Base-by-base conservation (phyloP, 139 green algal genomes). In the Deuterostichococcus epilithicus region DNA sequence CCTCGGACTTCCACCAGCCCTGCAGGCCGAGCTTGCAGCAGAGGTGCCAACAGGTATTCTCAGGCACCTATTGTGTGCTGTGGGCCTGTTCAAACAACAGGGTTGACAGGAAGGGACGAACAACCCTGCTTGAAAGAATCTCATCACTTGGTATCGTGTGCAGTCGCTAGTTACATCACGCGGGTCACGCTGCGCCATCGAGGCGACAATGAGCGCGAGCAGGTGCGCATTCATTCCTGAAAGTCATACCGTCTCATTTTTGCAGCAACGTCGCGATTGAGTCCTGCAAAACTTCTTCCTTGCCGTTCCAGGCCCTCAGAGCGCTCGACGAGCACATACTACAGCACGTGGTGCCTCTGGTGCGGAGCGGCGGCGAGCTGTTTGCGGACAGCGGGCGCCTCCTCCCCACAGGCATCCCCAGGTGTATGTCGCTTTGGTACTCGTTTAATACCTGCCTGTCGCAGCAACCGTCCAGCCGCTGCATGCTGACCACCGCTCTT, bases 341-440 rank as follows among this genome's bases (percentile, higher is more conserved):
- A 13, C n/a, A 38, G 10, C 36, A 73, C 34, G 44, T 78, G 2
- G 78, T 67, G 28, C 78, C 78, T 6, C 44, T 44, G 10, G 45
- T 83, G 6, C 45, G 38, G 37, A 69, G 26, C 69, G 78, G 78
- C n/a, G n/a, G 28, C 37, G 52, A 76, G 22, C 68, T 82, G 3
- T 32, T 76, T 22, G n/a, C 59, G 35, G 38, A 36, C 25, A 22
- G 68, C 36, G 68, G 36, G 3, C 66, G 63, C 2, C 45, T 84
- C 35, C 68, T 79, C 33, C 74, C 79, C 20, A 78, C 79, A 37
- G 78, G 78, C 37, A 80, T 73, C 58, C n/a, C 23, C 67, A 76
- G 73, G 78, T 60, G 30, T n/a, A n/a, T n/a, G n/a, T n/a, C n/a
- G n/a, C n/a, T n/a, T n/a, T n/a, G n/a, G n/a, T n/a, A n/a, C n/a